phyloP scores from a whole-genome alignment of 139 green algal species.

The Chara braunii region DNA sequence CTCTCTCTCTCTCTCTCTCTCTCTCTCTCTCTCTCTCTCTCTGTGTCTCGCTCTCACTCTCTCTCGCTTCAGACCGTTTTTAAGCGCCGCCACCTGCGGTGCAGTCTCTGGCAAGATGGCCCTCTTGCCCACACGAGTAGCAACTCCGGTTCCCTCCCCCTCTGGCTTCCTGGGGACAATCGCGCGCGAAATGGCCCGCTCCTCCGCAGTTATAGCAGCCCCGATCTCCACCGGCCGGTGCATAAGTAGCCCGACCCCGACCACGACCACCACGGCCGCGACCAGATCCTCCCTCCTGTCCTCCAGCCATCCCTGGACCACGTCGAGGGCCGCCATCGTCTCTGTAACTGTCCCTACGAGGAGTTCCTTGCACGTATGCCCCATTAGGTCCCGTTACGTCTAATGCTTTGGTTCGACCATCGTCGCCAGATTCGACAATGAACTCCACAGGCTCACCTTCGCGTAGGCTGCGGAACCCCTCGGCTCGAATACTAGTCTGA shows the following conservation, averaged over 20 bases:
- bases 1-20: too few species aligned
- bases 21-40: too few species aligned
- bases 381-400: conserved; percentile 80
- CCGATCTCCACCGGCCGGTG: not conserved
- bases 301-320: not conserved
- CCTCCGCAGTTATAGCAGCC: not conserved
- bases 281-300: not conserved
- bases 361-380: conserved; percentile 38
- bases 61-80: too few species aligned
- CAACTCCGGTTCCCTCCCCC: too few species aligned
- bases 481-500: conserved; percentile 83
- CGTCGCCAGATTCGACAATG: conserved; percentile 67
- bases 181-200: not conserved
- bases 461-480: conserved; percentile 81
- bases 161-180: too few species aligned
- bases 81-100: too few species aligned
- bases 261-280: not conserved
- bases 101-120: too few species aligned
- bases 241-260: not conserved
- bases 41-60: too few species aligned
- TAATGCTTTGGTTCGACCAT: conserved; percentile 83
- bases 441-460: conserved; percentile 89
- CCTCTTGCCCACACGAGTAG: too few species aligned
- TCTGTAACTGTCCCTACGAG: conserved; percentile 10
- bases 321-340: not conserved